A percentile compares a stretch with the other conserved stretches of the same genome.
Conservation (phyloP, 257 asterid genomes). For the Solanum peruvianum region DNA sequence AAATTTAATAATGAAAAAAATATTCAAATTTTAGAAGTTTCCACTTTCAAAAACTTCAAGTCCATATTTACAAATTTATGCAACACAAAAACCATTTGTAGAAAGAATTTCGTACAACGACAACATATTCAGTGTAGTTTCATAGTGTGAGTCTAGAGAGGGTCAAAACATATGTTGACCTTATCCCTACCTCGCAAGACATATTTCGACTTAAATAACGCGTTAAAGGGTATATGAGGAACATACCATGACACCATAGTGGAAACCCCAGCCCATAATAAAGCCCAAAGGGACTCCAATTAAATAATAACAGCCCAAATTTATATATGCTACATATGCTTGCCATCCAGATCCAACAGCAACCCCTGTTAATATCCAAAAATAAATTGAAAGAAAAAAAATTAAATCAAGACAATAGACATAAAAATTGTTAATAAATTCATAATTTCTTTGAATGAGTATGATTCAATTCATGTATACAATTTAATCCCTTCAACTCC, state of each 20-base stretch:
- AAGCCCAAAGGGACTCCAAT: conserved; percentile 43
- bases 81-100: not conserved
- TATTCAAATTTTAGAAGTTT: not conserved
- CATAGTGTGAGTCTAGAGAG: rapidly evolving
- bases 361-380: conserved; percentile 19
- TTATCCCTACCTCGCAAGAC: not conserved
- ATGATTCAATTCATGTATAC: not conserved
- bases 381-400: not conserved
- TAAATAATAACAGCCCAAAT: conserved; percentile 32
- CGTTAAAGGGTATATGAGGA: not conserved
- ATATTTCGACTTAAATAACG: not conserved
- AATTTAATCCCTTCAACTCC: not conserved
- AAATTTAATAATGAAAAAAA: not conserved
- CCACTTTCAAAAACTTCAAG: not conserved
- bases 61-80: not conserved
- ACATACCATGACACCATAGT: conserved; percentile 46
- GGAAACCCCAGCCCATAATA: conserved; percentile 24
- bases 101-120: not conserved
- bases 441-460: not conserved
- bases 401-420: not conserved
- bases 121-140: not conserved
- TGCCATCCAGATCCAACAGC: conserved; percentile 66
- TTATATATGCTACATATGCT: conserved; percentile 37
- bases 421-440: not conserved
- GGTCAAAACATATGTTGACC: not conserved